phyloP scores from a whole-genome alignment of 495 filamentous ascomycete species.

The Aspergillus asperescens region DNA sequence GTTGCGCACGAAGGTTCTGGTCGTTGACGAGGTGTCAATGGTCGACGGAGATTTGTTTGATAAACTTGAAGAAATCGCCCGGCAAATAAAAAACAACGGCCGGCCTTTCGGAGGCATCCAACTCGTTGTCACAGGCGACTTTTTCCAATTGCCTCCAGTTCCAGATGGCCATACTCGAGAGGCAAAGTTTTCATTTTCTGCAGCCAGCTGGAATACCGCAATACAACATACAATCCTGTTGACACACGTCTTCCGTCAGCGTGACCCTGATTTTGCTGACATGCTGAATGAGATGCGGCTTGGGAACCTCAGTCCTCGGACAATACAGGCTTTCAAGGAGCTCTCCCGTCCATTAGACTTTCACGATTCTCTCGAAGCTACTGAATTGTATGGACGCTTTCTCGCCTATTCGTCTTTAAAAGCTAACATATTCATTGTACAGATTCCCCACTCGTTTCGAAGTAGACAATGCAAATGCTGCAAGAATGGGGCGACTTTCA shows the following conservation, averaged over 20 bases:
- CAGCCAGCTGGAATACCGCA: constrained; percentile 81
- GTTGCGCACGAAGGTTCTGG: constrained; percentile 77
- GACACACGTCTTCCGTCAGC: constrained; percentile 93
- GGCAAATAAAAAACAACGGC: constrained; percentile 76
- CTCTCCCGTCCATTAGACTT: constrained; percentile 66
- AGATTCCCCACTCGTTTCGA: constrained; percentile 88
- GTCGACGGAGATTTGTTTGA: constrained; percentile 96
- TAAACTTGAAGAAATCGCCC: constrained; percentile 87
- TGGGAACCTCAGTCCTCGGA: constrained; percentile 65
- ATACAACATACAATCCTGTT: constrained; percentile 95
- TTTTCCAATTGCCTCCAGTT: constrained; percentile 94
- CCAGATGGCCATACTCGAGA: constrained; percentile 64
- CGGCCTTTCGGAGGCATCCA: constrained; percentile 94
- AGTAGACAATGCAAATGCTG: constrained; percentile 79
- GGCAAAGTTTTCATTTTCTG: constrained; percentile 87
- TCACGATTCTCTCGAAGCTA: constrained; percentile 75
- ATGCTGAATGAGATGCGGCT: constrained; percentile 98
- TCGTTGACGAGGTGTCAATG: constrained; percentile 98
- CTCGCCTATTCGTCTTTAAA: not conserved
- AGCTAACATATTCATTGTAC: constrained; percentile 24
- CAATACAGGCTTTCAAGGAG: constrained; percentile 63
- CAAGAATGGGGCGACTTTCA: constrained; percentile 63
- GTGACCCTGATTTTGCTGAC: constrained; percentile 82
- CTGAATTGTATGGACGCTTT: constrained; percentile 62
- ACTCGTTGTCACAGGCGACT: constrained; percentile 91